Percentiles rank a stretch among this genome's conserved stretches.
Evolutionary conservation across 768 basidiomycete genomes (phyloP).

Genomic region (Lactarius psammicola): DNA sequence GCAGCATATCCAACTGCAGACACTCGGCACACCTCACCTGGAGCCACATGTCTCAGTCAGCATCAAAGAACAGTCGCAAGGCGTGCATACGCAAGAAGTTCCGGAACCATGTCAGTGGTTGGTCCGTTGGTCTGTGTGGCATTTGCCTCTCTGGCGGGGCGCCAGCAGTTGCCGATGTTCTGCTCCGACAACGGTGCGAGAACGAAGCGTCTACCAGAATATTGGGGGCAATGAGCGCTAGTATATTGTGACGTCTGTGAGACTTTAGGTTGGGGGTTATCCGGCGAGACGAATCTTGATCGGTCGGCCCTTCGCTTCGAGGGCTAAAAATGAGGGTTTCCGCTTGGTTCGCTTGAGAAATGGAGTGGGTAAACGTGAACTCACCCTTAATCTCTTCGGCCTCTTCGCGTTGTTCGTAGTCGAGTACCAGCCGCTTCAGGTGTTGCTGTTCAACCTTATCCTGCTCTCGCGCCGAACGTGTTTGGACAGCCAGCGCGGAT

Average conservation of each 20-base stretch:
- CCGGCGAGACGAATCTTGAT: slow-evolving; percentile 80
- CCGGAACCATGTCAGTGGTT: slow-evolving; percentile 16
- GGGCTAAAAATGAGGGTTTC: slow-evolving; percentile 41
- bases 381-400: slow-evolving; percentile 77
- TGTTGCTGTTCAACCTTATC: slow-evolving; percentile 97
- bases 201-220: slow-evolving; percentile 18
- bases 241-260: slow-evolving; percentile 11
- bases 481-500: slow-evolving; percentile 87
- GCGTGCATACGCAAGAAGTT: slow-evolving; percentile 22
- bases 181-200: slow-evolving; percentile 16
- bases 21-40: background rate
- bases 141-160: slow-evolving; percentile 5
- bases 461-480: slow-evolving; percentile 86
- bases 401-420: slow-evolving; percentile 89
- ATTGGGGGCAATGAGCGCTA: slow-evolving; percentile 18
- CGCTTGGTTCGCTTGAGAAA: background rate
- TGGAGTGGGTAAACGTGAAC: background rate
- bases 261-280: slow-evolving; percentile 38
- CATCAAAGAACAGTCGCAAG: slow-evolving; percentile 5
- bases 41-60: slow-evolving; percentile 7
- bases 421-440: slow-evolving; percentile 89
- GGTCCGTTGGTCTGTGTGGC: slow-evolving; percentile 1
- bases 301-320: slow-evolving; percentile 66
- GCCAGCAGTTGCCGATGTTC: slow-evolving; percentile 16
- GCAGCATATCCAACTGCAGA: slow-evolving; percentile 16